phyloP scores from a whole-genome alignment of 2,329 filamentous ascomycete species.

The Trichoderma semiorbis region DNA sequence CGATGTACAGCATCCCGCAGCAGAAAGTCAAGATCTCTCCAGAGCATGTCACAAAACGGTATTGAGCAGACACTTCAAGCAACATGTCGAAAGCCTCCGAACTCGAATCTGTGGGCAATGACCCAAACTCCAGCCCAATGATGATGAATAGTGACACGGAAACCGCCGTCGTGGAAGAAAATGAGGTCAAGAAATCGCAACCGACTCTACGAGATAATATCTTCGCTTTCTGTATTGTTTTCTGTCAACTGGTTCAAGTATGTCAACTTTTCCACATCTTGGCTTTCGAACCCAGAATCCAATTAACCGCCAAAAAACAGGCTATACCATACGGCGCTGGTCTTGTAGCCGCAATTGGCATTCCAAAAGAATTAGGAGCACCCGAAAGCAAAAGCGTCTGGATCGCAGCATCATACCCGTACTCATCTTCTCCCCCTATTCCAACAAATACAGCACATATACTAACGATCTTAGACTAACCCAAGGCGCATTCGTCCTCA shows the following conservation, averaged over 20 bases:
- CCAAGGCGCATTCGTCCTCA: constrained; percentile 51
- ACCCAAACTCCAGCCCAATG: background rate
- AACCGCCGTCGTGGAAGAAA: background rate
- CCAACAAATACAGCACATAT: background rate
- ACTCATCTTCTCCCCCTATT: background rate
- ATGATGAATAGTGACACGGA: background rate
- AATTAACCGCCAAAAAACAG: background rate
- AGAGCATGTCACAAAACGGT: background rate
- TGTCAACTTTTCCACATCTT: background rate
- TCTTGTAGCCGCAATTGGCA: background rate
- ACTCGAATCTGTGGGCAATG: background rate
- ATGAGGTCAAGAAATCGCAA: background rate
- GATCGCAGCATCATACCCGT: constrained; percentile 3
- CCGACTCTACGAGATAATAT: background rate
- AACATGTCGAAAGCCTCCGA: background rate
- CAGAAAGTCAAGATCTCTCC: background rate
- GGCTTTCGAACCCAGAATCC: background rate
- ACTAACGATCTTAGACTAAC: constrained; percentile 37
- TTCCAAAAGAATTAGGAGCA: background rate
- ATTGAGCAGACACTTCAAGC: background rate
- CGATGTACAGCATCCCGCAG: background rate
- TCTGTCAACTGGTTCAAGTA: background rate
- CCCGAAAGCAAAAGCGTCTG: background rate
- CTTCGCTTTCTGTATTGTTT: background rate
- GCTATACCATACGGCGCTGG: background rate